Evolutionary conservation across 2,329 filamentous ascomycete genomes (phyloP), one percentile per base, ranked within the genome.

Genomic region (Penicillium sp.): DNA sequence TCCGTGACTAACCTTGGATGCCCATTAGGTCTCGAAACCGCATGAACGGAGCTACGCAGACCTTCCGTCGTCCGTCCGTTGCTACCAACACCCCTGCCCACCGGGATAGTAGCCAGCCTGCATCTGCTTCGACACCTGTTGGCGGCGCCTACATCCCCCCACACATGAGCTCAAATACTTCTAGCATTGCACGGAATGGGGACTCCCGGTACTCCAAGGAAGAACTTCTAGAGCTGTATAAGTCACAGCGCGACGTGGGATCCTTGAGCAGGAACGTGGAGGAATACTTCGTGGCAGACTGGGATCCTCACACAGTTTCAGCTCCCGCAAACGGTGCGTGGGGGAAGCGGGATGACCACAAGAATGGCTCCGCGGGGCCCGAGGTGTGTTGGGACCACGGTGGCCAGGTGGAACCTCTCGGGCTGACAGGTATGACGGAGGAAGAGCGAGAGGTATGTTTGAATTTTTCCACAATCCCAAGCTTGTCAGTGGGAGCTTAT

Each of bases 341-440:
- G 91, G 90, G 89, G 48, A 91, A 92, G 72, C 82, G 81, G 63
- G 83, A 84, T 55, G 92, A 97, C 61, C 83, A 83, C 55, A 88
- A 91, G 70, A 86, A 89, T 59, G 79, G 83, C 59, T 86, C 86
- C 55, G 85, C 89, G 67, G 92, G 93, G 43, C 90, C 92, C n/a
- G 91, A 94, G 59, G 85, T 93, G 40, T 97, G 92, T 73, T 99
- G 93, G 94, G 90, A 96, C 68, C 76, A 83, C 55, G 82, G 83
- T 56, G 91, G 90, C 22, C 82, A 83, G 49, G 81, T 86, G 43
- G 82, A 84, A 60, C 91, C 92, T 6, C 79, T 97, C 60, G 86
- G 86, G 29, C 72, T 96, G 60, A 81, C 85, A 58, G 86, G 89
- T 42, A 86, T 96, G 84, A 83, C 80, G 31, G 84, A 87, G 44